These are phyloP conservation scores for Tricholoma flavovirens DNA, from an alignment of 768 basidiomycete genomes.

Conservation along the genomic window DNA sequence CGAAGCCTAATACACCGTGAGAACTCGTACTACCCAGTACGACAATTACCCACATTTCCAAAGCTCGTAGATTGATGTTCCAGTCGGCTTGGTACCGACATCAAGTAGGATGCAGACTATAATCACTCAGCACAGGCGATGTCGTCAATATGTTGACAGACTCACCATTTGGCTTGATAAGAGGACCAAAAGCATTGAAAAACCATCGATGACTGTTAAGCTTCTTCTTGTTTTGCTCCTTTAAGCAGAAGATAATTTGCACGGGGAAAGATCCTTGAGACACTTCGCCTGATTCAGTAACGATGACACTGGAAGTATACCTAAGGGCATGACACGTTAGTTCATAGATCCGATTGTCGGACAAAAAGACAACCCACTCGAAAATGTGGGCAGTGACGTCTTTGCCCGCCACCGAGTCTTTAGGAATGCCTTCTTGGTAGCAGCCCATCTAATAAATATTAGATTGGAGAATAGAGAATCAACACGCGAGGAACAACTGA, in stretches of 20 bases:
- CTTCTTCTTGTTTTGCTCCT: conserved; percentile 97
- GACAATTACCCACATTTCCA: conserved; percentile 69
- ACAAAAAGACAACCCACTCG: conserved; percentile 46
- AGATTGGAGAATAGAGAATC: neutral
- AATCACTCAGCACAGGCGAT: conserved; percentile 1
- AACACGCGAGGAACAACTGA: conserved; percentile 28
- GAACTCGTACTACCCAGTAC: neutral
- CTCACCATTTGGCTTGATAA: conserved; percentile 77
- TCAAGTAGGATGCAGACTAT: conserved; percentile 86
- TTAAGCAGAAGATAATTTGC: conserved; percentile 86
- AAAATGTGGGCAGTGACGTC: conserved; percentile 94
- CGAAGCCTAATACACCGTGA: conserved; percentile 52
- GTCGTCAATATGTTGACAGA: conserved; percentile 1
- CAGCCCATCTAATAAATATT: conserved; percentile 60
- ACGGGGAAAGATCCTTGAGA: conserved; percentile 70
- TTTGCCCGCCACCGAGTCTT: conserved; percentile 82
- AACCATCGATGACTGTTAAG: conserved; percentile 96
- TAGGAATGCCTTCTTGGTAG: conserved; percentile 86
- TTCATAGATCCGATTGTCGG: neutral
- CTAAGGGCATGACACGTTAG: conserved; percentile 26
- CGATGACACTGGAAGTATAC: conserved; percentile 75
- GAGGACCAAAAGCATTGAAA: conserved; percentile 91
- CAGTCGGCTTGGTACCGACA: conserved; percentile 93
- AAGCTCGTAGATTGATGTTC: conserved; percentile 91
- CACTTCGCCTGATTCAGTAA: conserved; percentile 77